phyloP scores from a whole-genome alignment of 2,329 filamentous ascomycete species.

The Cucurbitaria berberidis region DNA sequence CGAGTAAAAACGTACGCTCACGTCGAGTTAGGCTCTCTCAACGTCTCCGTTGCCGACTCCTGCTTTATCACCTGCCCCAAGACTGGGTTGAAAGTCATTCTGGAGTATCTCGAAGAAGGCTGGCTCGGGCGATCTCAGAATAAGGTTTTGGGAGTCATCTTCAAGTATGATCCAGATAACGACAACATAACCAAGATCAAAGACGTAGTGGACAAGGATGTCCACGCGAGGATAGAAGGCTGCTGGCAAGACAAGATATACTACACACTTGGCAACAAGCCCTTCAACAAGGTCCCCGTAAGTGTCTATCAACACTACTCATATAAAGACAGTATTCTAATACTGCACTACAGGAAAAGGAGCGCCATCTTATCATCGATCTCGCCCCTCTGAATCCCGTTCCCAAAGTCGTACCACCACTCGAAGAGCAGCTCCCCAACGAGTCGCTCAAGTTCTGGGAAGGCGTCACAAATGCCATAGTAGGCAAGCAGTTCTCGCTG shows the following conservation, averaged over 20 bases:
- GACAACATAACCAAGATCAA: constrained; percentile 80
- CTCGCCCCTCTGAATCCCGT: constrained; percentile 81
- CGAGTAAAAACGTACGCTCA: constrained; percentile 11
- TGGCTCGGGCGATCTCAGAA: constrained; percentile 94
- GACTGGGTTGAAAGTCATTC: constrained; percentile 87
- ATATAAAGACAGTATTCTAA: constrained; percentile 10
- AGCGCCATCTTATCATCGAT: constrained; percentile 75
- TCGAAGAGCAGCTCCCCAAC: constrained; percentile 80
- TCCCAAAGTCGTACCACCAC: constrained; percentile 78
- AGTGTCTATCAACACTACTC: constrained; percentile 40
- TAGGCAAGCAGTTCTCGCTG: constrained; percentile 78
- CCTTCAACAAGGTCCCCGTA: constrained; percentile 61
- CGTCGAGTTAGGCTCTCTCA: constrained; percentile 66
- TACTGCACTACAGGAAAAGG: constrained; percentile 54
- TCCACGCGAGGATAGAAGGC: constrained; percentile 82
- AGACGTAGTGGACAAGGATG: constrained; percentile 83
- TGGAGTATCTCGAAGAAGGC: constrained; percentile 92
- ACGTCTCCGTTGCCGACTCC: constrained; percentile 86
- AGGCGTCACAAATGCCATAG: constrained; percentile 84
- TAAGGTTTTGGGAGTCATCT: constrained; percentile 87
- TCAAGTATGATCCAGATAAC: constrained; percentile 85
- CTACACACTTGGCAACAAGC: constrained; percentile 59
- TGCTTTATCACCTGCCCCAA: constrained; percentile 90
- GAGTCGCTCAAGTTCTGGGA: constrained; percentile 90
- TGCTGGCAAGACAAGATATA: constrained; percentile 79